These are phyloP conservation scores for Entomophthora muscae DNA, from an alignment of 371 early-diverging fungal species.

Conservation along the genomic window DNA sequence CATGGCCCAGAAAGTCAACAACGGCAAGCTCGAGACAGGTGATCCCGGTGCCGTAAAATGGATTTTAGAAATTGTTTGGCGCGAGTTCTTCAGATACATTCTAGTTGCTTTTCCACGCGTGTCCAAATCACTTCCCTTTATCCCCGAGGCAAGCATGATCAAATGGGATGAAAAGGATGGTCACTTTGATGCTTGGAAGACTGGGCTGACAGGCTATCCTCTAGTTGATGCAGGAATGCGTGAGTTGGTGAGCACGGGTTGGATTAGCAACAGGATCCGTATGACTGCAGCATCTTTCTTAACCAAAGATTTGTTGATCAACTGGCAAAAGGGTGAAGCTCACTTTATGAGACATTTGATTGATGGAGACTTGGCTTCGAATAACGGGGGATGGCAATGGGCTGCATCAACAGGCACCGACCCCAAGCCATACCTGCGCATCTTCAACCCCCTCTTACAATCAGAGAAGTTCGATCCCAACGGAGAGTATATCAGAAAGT, in stretches of 20 bases:
- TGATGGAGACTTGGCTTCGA: constrained; percentile 43
- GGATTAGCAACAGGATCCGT: constrained; percentile 45
- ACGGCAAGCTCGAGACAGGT: constrained; percentile 20
- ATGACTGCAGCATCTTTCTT: constrained; percentile 46
- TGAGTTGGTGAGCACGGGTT: constrained; percentile 27
- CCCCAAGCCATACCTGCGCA: constrained; percentile 41
- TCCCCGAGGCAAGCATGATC: constrained; percentile 20
- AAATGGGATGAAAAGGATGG: constrained; percentile 15
- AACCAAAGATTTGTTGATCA: constrained; percentile 36
- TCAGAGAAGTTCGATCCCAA: constrained; percentile 29
- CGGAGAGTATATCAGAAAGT: constrained; percentile 24
- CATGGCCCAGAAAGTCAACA: constrained; percentile 18
- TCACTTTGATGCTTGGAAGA: constrained; percentile 27
- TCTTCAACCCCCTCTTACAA: constrained; percentile 33
- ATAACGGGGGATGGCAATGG: constrained; percentile 65
- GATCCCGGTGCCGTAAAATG: constrained; percentile 21
- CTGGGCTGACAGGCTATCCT: constrained; percentile 44
- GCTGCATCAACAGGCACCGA: constrained; percentile 42
- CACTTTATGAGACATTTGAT: constrained; percentile 35
- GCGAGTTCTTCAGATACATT: constrained; percentile 40
- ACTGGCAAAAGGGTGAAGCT: constrained; percentile 40
- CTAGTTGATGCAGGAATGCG: constrained; percentile 45
- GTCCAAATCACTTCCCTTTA: constrained; percentile 33
- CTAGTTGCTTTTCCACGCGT: constrained; percentile 34
- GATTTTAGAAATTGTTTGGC: constrained; percentile 32